Base-by-base conservation (phyloP, 2,329 filamentous ascomycete genomes). In the Cephalotrichum gorgonifer region DNA sequence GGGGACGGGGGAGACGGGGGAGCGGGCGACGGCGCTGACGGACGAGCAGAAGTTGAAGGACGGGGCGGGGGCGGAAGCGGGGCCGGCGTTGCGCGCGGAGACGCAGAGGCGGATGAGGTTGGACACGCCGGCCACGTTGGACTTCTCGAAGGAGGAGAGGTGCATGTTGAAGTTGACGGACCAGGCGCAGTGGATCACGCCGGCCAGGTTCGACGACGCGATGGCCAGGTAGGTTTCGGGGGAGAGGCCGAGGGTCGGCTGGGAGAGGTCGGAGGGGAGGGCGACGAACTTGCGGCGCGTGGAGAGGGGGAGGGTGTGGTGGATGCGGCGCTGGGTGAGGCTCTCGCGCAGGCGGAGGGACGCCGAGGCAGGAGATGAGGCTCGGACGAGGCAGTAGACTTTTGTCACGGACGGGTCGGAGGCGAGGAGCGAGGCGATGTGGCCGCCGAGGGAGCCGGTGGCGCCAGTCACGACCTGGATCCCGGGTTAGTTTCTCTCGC, bases 391-490 rank as follows among this genome's bases (percentile, higher is more conserved):
- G 49, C 72, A 73, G 64, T 75, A 78, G 2, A 38, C 17, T 17
- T 17, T 63, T 28, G 65, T 62, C 28, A 86, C 67, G 20, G 76
- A 74, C 11, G 76, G 70, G n/a, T 76, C 68, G 2, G 71, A 67
- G 2, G 76, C 73, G 14, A 86, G 71, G n/a, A 79, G 73, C 3
- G 75, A 72, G 2, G 79, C 67, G 1, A 83, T 64, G 54, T 83
- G 79, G 0, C 77, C 70, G 2, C 83, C 83, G 0, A 86, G 67
- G 2, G 80, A 81, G 1, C 83, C 83, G 0, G 83, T 86, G 1
- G 75, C 74, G 2, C 83, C 83, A 0, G 82, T 86, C 3, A 86
- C 60, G 2, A 81, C 61, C 59, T 67, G 31, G 51, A 50, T n/a
- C n/a, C n/a, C n/a, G n/a, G n/a, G n/a, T n/a, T n/a, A 43, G 53